These are phyloP conservation scores for Aspergillus udagawae DNA, from an alignment of 2,329 filamentous ascomycete species.

Conservation along the genomic window DNA sequence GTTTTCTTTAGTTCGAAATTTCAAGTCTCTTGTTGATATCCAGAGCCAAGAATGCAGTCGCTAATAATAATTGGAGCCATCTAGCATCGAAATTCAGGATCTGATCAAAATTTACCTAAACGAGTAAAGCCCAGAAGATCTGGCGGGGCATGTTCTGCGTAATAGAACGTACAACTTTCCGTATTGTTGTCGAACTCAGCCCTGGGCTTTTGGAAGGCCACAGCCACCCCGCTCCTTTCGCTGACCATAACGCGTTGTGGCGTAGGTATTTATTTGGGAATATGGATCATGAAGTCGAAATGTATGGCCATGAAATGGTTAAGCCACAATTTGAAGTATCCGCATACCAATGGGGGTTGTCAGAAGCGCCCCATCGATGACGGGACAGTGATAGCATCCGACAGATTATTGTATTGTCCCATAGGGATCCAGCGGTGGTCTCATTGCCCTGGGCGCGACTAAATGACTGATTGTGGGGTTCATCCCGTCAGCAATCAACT, in stretches of 20 bases:
- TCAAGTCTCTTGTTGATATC: background rate
- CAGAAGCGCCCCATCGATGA: slow-evolving; percentile 1
- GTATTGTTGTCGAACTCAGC: background rate
- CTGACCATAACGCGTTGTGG: background rate
- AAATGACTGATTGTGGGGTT: background rate
- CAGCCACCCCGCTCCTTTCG: background rate
- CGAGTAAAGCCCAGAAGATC: background rate
- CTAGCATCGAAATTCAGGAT: background rate
- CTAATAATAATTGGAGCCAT: background rate
- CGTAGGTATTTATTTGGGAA: background rate
- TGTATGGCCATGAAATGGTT: background rate
- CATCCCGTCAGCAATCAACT: background rate
- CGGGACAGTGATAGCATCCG: slow-evolving; percentile 2
- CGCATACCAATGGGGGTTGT: background rate
- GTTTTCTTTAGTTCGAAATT: background rate
- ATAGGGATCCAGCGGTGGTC: background rate
- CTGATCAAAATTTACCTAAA: background rate
- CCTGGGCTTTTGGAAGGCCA: background rate
- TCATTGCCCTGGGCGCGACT: slow-evolving; percentile 6
- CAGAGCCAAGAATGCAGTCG: background rate
- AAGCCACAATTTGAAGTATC: background rate
- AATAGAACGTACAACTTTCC: background rate
- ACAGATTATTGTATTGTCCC: background rate
- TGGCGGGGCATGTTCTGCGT: background rate
- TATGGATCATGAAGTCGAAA: background rate